Percentiles rank a stretch among this genome's conserved stretches.
phyloP scores from a whole-genome alignment of 495 filamentous ascomycete genomes.

The Neurospora terricola region DNA sequence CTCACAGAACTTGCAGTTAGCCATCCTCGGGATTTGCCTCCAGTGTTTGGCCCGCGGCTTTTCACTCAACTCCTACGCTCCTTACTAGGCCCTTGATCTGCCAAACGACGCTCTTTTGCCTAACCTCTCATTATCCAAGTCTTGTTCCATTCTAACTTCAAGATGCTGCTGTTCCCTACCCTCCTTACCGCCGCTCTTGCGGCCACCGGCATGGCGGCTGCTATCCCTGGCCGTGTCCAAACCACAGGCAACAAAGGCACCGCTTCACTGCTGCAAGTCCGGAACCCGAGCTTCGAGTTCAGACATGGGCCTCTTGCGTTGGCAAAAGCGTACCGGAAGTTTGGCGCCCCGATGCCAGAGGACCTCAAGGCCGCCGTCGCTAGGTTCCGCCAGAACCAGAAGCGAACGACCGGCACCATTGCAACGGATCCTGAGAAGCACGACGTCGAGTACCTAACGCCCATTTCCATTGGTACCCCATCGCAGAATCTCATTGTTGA shows the following conservation, averaged over 20 bases:
- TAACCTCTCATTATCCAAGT: not conserved
- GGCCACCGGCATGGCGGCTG: slow-evolving; percentile 30
- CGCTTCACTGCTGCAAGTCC: slow-evolving; percentile 39
- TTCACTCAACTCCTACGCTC: not conserved
- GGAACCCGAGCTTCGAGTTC: slow-evolving; percentile 34
- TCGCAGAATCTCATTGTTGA: slow-evolving; percentile 53
- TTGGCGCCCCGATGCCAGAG: slow-evolving; percentile 30
- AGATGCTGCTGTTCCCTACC: slow-evolving; percentile 8
- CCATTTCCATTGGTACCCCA: slow-evolving; percentile 52
- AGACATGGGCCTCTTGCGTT: slow-evolving; percentile 41
- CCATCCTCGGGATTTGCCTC: not conserved
- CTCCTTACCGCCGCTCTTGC: slow-evolving; percentile 24
- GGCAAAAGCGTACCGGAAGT: slow-evolving; percentile 50
- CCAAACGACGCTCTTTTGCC: not conserved
- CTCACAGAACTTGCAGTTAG: not conserved
- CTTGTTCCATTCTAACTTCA: not conserved
- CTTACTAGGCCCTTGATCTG: not conserved
- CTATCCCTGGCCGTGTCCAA: slow-evolving; percentile 5
- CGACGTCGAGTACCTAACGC: slow-evolving; percentile 58
- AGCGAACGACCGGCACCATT: slow-evolving; percentile 24
- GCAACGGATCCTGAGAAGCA: slow-evolving; percentile 43
- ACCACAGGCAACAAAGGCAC: slow-evolving; percentile 17
- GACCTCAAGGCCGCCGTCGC: slow-evolving; percentile 5
- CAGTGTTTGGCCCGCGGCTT: not conserved
- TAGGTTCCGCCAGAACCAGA: not conserved